Percentiles rank a stretch among this genome's conserved stretches.
These are phyloP conservation scores for Huntiella decipiens DNA, from an alignment of 2,329 filamentous ascomycete species.

Conservation along the genomic window DNA sequence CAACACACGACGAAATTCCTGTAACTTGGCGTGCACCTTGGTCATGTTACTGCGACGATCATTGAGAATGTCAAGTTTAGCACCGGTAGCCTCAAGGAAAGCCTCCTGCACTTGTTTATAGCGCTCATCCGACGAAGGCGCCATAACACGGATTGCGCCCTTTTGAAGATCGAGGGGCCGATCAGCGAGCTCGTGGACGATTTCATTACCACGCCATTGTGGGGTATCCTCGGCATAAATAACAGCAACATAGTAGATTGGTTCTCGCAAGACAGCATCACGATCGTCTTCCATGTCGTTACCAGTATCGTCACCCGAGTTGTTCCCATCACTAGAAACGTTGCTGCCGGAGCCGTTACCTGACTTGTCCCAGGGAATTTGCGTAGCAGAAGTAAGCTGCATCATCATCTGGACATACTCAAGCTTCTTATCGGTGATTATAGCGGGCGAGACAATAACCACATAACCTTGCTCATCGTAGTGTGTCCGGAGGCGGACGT, in stretches of 20 bases:
- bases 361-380: slow-evolving; percentile 25
- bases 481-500: slow-evolving; percentile 59
- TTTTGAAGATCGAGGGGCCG: slow-evolving; percentile 70
- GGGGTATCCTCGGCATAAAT: slow-evolving; percentile 63
- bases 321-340: not conserved
- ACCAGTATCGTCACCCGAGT: not conserved
- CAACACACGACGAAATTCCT: slow-evolving; percentile 85
- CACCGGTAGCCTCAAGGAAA: slow-evolving; percentile 60
- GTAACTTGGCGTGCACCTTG: slow-evolving; percentile 76
- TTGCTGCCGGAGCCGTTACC: slow-evolving; percentile 30
- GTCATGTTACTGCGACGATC: slow-evolving; percentile 87
- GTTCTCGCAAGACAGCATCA: slow-evolving; percentile 20
- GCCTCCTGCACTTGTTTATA: slow-evolving; percentile 60
- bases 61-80: slow-evolving; percentile 73
- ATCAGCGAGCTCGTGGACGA: slow-evolving; percentile 53
- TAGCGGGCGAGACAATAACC: slow-evolving; percentile 63
- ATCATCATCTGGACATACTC: slow-evolving; percentile 75
- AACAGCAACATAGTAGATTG: slow-evolving; percentile 32
- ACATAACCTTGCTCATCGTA: slow-evolving; percentile 60
- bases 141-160: slow-evolving; percentile 72
- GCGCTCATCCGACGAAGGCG: slow-evolving; percentile 64
- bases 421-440: slow-evolving; percentile 26
- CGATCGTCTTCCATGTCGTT: not conserved
- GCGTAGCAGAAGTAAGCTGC: slow-evolving; percentile 42
- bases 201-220: slow-evolving; percentile 62